Evolutionary conservation across 2,329 filamentous ascomycete genomes (phyloP).

Genomic region (Bipolaris oryzae): DNA sequence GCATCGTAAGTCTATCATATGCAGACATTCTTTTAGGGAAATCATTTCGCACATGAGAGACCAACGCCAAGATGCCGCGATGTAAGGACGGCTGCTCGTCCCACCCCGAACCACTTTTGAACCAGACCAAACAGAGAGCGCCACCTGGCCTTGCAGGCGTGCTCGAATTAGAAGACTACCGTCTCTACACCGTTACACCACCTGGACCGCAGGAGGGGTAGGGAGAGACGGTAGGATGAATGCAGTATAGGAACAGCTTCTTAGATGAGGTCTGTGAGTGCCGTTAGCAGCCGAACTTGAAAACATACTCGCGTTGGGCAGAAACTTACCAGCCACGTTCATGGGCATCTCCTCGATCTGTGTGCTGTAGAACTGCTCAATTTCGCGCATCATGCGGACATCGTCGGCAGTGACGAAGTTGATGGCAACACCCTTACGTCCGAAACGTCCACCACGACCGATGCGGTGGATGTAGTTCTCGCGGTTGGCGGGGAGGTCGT

Average conservation of each 20-base stretch:
- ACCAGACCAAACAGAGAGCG: slow-evolving; percentile 34
- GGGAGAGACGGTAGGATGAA: slow-evolving; percentile 33
- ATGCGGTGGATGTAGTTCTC: slow-evolving; percentile 99
- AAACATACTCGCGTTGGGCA: background rate
- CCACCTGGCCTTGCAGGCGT: slow-evolving; percentile 41
- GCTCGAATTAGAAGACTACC: slow-evolving; percentile 42
- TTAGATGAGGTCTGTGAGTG: slow-evolving; percentile 48
- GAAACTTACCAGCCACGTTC: slow-evolving; percentile 71
- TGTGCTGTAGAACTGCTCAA: slow-evolving; percentile 99
- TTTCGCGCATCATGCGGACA: slow-evolving; percentile 99
- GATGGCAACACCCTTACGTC: slow-evolving; percentile 99
- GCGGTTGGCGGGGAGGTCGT: slow-evolving; percentile 97
- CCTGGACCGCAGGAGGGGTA: slow-evolving; percentile 31
- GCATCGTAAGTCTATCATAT: slow-evolving; percentile 45
- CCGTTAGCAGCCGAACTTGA: slow-evolving; percentile 18
- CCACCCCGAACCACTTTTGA: slow-evolving; percentile 47
- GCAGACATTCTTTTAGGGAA: slow-evolving; percentile 46
- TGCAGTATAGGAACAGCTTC: slow-evolving; percentile 30
- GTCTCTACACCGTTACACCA: slow-evolving; percentile 33
- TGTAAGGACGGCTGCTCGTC: slow-evolving; percentile 41
- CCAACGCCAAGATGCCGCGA: slow-evolving; percentile 52
- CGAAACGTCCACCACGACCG: slow-evolving; percentile 98
- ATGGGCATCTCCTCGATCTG: slow-evolving; percentile 99
- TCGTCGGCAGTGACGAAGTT: slow-evolving; percentile 99
- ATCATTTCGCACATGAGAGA: slow-evolving; percentile 49